Percentiles rank a stretch among this genome's conserved stretches.
Conservation (phyloP, 73 alveolate genomes). For the Effrenium voratum region DNA sequence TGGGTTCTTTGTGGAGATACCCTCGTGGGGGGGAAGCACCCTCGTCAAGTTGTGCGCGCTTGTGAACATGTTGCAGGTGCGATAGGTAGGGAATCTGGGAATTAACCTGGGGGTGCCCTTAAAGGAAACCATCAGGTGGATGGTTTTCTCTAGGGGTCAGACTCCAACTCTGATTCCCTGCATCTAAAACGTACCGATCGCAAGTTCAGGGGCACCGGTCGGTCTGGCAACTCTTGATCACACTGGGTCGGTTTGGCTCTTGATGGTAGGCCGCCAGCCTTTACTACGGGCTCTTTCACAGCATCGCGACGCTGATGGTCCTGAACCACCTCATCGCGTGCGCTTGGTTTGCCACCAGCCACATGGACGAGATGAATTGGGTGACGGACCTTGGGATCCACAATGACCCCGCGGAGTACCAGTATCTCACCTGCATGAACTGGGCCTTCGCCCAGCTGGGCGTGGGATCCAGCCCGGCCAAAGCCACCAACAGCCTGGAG, state of each 20-base stretch:
- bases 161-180: background rate
- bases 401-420: background rate
- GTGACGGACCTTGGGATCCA: slow-evolving; percentile 16
- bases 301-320: slow-evolving; percentile 45
- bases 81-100: too few species aligned
- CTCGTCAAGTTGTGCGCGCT: too few species aligned
- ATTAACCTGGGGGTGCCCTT: background rate
- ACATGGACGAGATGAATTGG: slow-evolving; percentile 50
- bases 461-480: slow-evolving; percentile 33
- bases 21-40: too few species aligned
- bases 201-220: too few species aligned
- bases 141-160: background rate
- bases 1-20: too few species aligned
- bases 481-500: slow-evolving; percentile 27
- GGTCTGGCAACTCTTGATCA: background rate
- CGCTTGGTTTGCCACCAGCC: slow-evolving; percentile 80
- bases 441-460: slow-evolving; percentile 84
- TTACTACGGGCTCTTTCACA: slow-evolving; percentile 67
- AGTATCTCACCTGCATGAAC: slow-evolving; percentile 38
- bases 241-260: background rate
- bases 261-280: slow-evolving; percentile 51
- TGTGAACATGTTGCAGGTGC: too few species aligned
- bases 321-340: slow-evolving; percentile 74
- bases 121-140: background rate
- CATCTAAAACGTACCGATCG: too few species aligned